phyloP scores from a whole-genome alignment of 2,329 filamentous ascomycete species.

The Trichoderma sp. region DNA sequence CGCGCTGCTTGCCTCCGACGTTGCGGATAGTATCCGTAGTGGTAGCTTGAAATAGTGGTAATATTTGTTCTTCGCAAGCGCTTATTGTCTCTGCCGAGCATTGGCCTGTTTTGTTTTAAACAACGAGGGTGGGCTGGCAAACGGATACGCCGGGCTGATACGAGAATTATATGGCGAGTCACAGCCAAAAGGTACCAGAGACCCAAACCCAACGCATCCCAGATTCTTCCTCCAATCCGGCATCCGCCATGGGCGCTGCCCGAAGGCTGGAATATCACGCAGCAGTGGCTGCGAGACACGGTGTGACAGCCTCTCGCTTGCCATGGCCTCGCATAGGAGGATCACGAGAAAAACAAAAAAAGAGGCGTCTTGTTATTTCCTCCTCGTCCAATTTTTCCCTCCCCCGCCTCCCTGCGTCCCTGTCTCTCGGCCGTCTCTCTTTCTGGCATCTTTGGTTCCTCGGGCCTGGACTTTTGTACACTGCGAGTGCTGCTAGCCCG shows the following conservation, averaged over 20 bases:
- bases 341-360: not conserved
- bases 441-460: not conserved
- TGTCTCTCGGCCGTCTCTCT: not conserved
- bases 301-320: slow-evolving; percentile 21
- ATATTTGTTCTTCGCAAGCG: not conserved
- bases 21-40: not conserved
- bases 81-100: slow-evolving; percentile 11
- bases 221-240: not conserved
- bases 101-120: not conserved
- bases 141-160: slow-evolving; percentile 19
- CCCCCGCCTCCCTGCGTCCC: not conserved
- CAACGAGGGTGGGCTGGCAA: not conserved
- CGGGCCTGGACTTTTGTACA: not conserved
- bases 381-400: not conserved
- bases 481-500: not conserved
- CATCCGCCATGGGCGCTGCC: not conserved
- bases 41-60: not conserved
- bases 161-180: slow-evolving; percentile 7
- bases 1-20: not conserved
- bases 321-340: slow-evolving; percentile 3
- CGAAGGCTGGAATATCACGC: not conserved
- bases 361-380: not conserved
- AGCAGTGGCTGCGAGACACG: slow-evolving; percentile 16
- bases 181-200: not conserved
- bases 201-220: not conserved